phyloP scores from a whole-genome alignment of 495 filamentous ascomycete species.

The Penicillium ucsense region DNA sequence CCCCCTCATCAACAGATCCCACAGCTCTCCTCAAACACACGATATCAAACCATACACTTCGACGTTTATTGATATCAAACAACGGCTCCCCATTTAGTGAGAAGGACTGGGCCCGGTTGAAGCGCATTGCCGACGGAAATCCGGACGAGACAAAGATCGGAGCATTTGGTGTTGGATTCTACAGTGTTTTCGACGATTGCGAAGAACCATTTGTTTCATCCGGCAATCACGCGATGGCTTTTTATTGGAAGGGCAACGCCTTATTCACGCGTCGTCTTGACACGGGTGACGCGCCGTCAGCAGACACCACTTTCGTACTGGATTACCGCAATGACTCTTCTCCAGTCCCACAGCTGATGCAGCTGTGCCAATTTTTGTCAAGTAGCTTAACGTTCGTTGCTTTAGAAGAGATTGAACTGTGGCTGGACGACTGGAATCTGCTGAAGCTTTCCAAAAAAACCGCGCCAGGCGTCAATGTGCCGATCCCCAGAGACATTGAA shows the following conservation, averaged over 20 bases:
- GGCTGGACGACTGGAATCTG: slow-evolving; percentile 79
- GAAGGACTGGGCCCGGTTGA: slow-evolving; percentile 87
- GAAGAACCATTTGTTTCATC: slow-evolving; percentile 95
- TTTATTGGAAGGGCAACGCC: slow-evolving; percentile 96
- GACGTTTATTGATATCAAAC: slow-evolving; percentile 77
- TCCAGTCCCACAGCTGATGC: slow-evolving; percentile 72
- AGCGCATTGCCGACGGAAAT: slow-evolving; percentile 96
- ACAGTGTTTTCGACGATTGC: slow-evolving; percentile 96
- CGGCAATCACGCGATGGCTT: slow-evolving; percentile 86
- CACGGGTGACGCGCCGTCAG: slow-evolving; percentile 51
- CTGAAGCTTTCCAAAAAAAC: slow-evolving; percentile 71
- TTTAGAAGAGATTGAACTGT: slow-evolving; percentile 76
- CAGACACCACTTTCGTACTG: slow-evolving; percentile 80
- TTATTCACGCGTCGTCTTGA: slow-evolving; percentile 78
- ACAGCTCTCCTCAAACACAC: slow-evolving; percentile 71
- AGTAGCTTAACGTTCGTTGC: slow-evolving; percentile 95
- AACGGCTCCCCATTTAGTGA: slow-evolving; percentile 75
- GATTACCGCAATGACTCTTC: slow-evolving; percentile 84
- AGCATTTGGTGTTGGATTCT: slow-evolving; percentile 97
- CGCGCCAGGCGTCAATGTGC: slow-evolving; percentile 59
- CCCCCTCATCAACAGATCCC: slow-evolving; percentile 54
- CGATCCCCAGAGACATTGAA: slow-evolving; percentile 72
- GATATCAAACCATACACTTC: slow-evolving; percentile 72
- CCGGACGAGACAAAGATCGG: slow-evolving; percentile 98
- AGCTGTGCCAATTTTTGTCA: slow-evolving; percentile 80